These are phyloP conservation scores for Fraxinus sp. DNA, from an alignment of 305 asterid genomes.

Conservation along the genomic window DNA sequence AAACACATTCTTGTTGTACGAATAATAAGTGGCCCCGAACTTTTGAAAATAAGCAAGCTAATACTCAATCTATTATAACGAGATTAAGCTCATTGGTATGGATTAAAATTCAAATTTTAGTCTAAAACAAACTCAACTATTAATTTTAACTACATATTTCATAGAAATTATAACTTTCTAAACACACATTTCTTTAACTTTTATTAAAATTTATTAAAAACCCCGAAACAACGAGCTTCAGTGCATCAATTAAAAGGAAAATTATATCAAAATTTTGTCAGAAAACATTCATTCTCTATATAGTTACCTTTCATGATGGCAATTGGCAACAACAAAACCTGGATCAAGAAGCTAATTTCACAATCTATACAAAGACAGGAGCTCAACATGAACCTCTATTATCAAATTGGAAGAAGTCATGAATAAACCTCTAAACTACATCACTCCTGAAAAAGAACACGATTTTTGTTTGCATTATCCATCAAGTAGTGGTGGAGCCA, in stretches of 20 bases:
- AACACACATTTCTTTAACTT: no score
- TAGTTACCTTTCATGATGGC: background rate
- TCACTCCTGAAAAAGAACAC: background rate
- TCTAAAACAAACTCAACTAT: no score
- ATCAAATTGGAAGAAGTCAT: constrained; percentile 12
- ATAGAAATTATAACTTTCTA: no score
- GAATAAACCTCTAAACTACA: constrained; percentile 11
- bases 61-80: no score
- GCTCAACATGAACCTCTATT: constrained; percentile 23
- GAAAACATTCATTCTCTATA: background rate
- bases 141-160: no score
- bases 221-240: no score
- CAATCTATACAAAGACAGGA: constrained; percentile 17
- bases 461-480: background rate
- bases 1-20: no score
- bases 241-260: background rate
- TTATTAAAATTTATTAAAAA: no score
- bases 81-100: no score
- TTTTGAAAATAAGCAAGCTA: no score
- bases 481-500: constrained; percentile 29
- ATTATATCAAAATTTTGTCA: background rate
- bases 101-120: no score
- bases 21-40: no score
- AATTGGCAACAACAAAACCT: background rate
- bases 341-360: background rate